phyloP scores from a whole-genome alignment of 31 red algal genomes.

The Odonthalia washingtoniensis region DNA sequence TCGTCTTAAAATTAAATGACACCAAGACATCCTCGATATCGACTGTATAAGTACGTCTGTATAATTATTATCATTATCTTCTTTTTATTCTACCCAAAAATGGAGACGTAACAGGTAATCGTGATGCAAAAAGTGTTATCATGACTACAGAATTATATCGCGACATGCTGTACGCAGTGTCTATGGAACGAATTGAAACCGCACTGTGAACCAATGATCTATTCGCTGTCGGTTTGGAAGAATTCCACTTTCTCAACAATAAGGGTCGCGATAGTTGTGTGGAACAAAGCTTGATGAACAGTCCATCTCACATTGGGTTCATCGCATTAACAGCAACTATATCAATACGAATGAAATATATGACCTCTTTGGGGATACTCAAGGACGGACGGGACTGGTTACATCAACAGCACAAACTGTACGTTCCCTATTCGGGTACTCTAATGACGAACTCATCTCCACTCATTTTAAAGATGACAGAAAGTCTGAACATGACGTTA shows the following conservation, averaged over 20 bases:
- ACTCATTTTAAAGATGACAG: too few relatives aligned
- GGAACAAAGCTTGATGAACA: constrained; percentile 96
- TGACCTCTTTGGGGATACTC: constrained; percentile 81
- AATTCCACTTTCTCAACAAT: constrained; percentile 98
- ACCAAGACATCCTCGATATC: too few relatives aligned
- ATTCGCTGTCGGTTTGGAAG: constrained; percentile 92
- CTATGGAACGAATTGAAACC: constrained; percentile 23
- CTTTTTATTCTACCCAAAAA: too few relatives aligned
- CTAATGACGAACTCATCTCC: constrained; percentile 62
- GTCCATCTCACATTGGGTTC: constrained; percentile 75
- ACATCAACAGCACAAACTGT: constrained; percentile 79
- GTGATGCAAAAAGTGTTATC: constrained; percentile 83
- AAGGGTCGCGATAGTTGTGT: constrained; percentile 87
- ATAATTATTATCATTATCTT: too few relatives aligned
- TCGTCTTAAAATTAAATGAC: too few relatives aligned
- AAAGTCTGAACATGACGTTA: too few relatives aligned
- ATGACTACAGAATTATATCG: constrained; percentile 99
- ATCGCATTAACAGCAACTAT: constrained; percentile 96
- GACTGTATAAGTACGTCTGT: too few relatives aligned
- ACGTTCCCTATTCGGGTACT: constrained; percentile 85
- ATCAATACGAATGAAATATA: constrained; percentile 86
- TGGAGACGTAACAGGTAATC: constrained; percentile 86
- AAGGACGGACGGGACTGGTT: constrained; percentile 81
- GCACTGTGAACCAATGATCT: constrained; percentile 64
- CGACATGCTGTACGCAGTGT: constrained; percentile 91